phyloP scores from a whole-genome alignment of 257 asterid species.

The Eustoma russellianum region DNA sequence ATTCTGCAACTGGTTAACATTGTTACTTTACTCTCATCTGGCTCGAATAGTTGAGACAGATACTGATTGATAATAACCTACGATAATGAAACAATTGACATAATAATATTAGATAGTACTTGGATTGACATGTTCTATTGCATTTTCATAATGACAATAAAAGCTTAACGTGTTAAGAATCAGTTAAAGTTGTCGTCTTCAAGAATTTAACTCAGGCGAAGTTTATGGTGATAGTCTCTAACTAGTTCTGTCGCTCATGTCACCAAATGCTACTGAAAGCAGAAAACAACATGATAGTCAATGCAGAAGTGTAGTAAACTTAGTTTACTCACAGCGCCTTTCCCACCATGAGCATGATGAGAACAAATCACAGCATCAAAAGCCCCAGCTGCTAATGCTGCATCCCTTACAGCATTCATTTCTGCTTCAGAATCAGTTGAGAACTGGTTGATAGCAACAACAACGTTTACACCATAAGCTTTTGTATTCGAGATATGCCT shows the following conservation, averaged over 20 bases:
- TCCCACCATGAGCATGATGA: constrained; percentile 98
- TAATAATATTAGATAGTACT: neutral
- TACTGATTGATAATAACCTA: too few species aligned
- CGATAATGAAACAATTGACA: too few species aligned
- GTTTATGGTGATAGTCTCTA: neutral
- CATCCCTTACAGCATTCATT: constrained; percentile 58
- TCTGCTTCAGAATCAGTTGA: constrained; percentile 91
- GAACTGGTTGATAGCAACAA: constrained; percentile 84
- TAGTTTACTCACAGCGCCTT: constrained; percentile 81
- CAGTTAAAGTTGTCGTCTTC: neutral
- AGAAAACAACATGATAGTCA: neutral
- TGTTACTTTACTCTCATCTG: too few species aligned
- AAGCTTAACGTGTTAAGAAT: too few species aligned
- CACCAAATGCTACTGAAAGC: neutral
- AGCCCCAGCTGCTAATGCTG: constrained; percentile 89
- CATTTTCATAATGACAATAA: too few species aligned
- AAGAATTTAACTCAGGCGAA: neutral
- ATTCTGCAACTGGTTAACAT: too few species aligned
- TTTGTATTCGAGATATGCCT: constrained; percentile 67
- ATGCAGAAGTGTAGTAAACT: neutral
- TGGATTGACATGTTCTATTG: neutral
- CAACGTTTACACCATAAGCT: constrained; percentile 92
- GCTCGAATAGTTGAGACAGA: too few species aligned
- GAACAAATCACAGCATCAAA: constrained; percentile 87
- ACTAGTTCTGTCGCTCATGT: neutral